These are phyloP conservation scores for Ceratocystis huliohia DNA, from an alignment of 2,329 filamentous ascomycete genomes.

Conservation along the genomic window DNA sequence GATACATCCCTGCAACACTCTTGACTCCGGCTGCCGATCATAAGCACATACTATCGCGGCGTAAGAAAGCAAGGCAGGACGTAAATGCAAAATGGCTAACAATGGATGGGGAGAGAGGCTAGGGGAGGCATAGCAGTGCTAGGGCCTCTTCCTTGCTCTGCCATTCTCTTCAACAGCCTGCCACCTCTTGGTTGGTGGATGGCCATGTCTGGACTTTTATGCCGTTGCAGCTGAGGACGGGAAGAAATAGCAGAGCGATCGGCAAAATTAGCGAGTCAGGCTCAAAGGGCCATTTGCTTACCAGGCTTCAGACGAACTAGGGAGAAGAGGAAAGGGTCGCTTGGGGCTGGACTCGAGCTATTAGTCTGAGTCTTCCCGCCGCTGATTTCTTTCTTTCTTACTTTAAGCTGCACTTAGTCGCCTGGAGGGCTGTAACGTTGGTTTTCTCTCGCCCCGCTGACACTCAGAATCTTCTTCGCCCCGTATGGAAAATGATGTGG, in stretches of 20 bases:
- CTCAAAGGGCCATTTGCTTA: neutral
- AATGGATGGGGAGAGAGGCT: too few relatives aligned
- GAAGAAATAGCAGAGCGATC: neutral
- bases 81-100: too few relatives aligned
- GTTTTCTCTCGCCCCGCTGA: neutral
- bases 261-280: conserved; percentile 3
- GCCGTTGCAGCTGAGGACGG: conserved; percentile 2
- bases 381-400: neutral
- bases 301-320: too few relatives aligned
- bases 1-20: too few relatives aligned
- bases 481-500: neutral
- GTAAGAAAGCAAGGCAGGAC: too few relatives aligned
- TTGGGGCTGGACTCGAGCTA: neutral
- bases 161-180: too few relatives aligned
- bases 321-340: neutral
- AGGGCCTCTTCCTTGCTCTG: too few relatives aligned
- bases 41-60: too few relatives aligned
- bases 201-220: neutral
- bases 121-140: too few relatives aligned
- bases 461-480: neutral
- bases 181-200: neutral
- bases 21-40: too few relatives aligned
- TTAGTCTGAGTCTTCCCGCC: neutral
- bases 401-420: neutral
- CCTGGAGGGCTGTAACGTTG: too few relatives aligned